Evolutionary conservation across 106 monocot species (phyloP).

Genomic region (Chionographis japonica): DNA sequence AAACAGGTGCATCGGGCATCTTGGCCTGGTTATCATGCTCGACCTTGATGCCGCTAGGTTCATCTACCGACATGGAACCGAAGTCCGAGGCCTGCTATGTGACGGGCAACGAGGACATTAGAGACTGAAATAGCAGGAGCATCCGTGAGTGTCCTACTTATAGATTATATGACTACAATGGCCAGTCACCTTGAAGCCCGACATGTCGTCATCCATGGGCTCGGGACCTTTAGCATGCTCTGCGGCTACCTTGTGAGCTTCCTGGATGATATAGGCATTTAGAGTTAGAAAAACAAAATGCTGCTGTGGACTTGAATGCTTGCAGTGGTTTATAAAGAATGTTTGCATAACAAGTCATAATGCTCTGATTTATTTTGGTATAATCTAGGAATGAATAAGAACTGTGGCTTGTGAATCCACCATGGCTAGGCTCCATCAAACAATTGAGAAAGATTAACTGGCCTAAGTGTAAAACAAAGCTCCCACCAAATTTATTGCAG

Average conservation of each 20-base stretch:
- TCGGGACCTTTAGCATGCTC: constrained; percentile 18
- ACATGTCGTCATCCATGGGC: constrained; percentile 22
- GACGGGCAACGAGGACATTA: neutral
- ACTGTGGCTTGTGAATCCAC: too few species aligned
- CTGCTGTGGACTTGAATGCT: too few species aligned
- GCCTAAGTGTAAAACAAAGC: too few species aligned
- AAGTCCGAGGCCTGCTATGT: constrained; percentile 11
- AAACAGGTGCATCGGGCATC: constrained; percentile 8
- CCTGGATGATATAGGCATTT: constrained; percentile 6
- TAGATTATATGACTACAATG: neutral
- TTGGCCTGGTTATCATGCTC: constrained; percentile 18
- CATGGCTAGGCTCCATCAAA: too few species aligned
- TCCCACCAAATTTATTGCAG: too few species aligned
- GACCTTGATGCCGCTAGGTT: constrained; percentile 9
- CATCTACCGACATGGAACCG: constrained; percentile 15
- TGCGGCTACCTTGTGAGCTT: constrained; percentile 2
- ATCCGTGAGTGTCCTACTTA: neutral
- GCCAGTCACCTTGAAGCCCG: constrained; percentile 12
- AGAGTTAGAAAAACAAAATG: too few species aligned
- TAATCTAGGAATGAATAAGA: too few species aligned
- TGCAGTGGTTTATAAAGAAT: too few species aligned
- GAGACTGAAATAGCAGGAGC: neutral
- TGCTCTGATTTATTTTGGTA: too few species aligned
- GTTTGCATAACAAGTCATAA: too few species aligned
- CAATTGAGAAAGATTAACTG: too few species aligned